These are phyloP conservation scores for Trichoderma parareesei DNA, from an alignment of 495 filamentous ascomycete genomes.

Conservation along the genomic window DNA sequence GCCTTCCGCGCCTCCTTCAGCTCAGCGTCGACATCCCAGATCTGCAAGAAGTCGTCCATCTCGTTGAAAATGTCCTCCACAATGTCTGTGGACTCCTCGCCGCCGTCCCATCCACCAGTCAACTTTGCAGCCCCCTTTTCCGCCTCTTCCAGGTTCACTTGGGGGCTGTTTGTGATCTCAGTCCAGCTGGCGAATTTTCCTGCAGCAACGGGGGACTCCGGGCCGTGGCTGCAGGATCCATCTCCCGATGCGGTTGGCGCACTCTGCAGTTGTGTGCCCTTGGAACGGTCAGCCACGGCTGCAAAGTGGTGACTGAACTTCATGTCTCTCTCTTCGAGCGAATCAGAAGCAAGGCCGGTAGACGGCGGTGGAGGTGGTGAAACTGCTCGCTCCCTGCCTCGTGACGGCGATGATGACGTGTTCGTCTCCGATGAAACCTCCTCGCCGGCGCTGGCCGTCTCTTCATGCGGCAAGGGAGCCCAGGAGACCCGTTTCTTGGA, in stretches of 20 bases:
- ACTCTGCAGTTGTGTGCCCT: background rate
- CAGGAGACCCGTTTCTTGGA: conserved; percentile 21
- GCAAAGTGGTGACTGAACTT: conserved; percentile 31
- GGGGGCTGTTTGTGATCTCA: too few relatives aligned
- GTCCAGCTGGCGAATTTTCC: too few relatives aligned
- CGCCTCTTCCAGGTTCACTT: background rate
- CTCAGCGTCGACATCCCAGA: conserved; percentile 34
- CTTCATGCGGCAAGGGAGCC: conserved; percentile 20
- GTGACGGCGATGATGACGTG: background rate
- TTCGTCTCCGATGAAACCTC: background rate
- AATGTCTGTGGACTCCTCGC: conserved; percentile 26
- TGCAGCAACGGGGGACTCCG: background rate
- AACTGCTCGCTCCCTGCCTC: conserved; percentile 1
- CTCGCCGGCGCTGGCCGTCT: background rate
- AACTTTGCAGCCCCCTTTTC: conserved; percentile 15
- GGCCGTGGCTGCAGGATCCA: background rate
- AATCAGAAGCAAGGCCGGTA: conserved; percentile 9
- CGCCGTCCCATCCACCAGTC: conserved; percentile 8
- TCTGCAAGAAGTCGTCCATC: conserved; percentile 32
- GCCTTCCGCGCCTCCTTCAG: conserved; percentile 22
- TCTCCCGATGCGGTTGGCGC: conserved; percentile 13
- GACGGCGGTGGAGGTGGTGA: conserved; percentile 19
- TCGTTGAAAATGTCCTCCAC: conserved; percentile 35
- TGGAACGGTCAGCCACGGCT: conserved; percentile 18
- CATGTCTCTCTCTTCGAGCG: conserved; percentile 15